A percentile compares a stretch with the other conserved stretches of the same genome.
Conservation (phyloP, 306 rosid species). For the Myrica gale region DNA sequence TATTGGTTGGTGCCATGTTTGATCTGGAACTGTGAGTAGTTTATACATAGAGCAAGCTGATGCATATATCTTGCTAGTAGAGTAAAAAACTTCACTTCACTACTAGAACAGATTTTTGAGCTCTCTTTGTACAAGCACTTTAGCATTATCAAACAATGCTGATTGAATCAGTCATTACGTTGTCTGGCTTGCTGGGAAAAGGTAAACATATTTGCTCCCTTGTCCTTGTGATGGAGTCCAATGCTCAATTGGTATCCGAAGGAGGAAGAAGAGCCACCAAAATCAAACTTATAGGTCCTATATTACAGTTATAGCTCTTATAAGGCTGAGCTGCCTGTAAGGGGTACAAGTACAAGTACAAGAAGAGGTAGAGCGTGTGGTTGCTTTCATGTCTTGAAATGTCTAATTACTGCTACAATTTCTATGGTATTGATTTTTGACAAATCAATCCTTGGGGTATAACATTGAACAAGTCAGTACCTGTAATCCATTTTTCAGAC, state of each 20-base stretch:
- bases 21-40: background rate
- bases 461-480: no score
- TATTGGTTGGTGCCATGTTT: background rate
- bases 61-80: background rate
- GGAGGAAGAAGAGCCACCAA: background rate
- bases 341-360: background rate
- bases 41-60: background rate
- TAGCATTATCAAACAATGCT: background rate
- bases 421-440: no score
- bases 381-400: constrained; percentile 1
- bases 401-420: background rate
- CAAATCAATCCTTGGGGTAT: no score
- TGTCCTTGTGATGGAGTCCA: background rate
- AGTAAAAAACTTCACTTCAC: background rate
- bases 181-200: background rate
- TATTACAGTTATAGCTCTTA: background rate
- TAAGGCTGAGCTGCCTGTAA: background rate
- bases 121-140: background rate
- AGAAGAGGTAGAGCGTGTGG: background rate
- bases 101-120: background rate
- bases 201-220: background rate
- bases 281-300: background rate
- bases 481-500: no score
- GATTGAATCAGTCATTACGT: background rate
- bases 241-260: background rate